Evolutionary conservation across 2,329 filamentous ascomycete genomes (phyloP).

Genomic region (Pseudogymnoascus sp.): DNA sequence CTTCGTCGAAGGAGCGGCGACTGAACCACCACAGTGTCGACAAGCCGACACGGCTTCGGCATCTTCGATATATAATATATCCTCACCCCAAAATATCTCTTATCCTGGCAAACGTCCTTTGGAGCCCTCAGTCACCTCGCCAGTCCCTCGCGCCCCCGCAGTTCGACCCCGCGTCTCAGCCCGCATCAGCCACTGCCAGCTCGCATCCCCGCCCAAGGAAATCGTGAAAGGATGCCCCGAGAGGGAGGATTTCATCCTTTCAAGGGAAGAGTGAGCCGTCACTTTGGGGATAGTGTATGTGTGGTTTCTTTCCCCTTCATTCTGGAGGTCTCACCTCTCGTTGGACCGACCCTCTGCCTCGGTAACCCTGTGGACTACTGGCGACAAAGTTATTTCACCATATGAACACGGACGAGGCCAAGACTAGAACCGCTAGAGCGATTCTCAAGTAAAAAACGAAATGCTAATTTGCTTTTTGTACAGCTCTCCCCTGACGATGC

Average conservation of each 20-base stretch:
- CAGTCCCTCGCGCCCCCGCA: not conserved
- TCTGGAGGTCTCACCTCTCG: not conserved
- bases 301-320: conserved; percentile 7
- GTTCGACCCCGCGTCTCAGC: not conserved
- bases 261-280: conserved; percentile 40
- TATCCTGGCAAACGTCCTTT: not conserved
- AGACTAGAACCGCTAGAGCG: not conserved
- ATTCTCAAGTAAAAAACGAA: not conserved
- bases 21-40: conserved; percentile 1
- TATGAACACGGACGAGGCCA: not conserved
- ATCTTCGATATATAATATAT: conserved; percentile 2
- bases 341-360: not conserved
- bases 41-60: conserved; percentile 1
- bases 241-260: conserved; percentile 43
- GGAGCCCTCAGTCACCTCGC: not conserved
- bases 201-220: not conserved
- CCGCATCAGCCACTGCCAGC: not conserved
- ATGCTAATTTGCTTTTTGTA: not conserved
- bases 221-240: conserved; percentile 20
- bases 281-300: conserved; percentile 42
- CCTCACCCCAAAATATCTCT: not conserved
- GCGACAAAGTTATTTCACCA: not conserved
- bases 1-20: conserved; percentile 1
- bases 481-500: conserved; percentile 55
- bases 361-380: not conserved